Evolutionary conservation across 1,284 basidiomycete genomes (phyloP).

Genomic region (Entoloma clypeatum): DNA sequence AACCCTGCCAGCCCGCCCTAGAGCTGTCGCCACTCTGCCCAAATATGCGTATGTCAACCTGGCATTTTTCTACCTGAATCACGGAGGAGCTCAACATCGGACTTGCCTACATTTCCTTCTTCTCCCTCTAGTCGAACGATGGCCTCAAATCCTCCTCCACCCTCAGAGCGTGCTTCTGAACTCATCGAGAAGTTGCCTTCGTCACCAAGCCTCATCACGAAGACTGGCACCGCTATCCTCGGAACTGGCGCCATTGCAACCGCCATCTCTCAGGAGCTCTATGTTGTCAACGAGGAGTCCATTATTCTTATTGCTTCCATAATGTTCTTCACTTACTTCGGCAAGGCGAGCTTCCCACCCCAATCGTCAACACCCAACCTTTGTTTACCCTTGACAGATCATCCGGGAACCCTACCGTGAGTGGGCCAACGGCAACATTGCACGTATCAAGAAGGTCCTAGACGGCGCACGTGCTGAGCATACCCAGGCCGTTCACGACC

Average conservation of each 20-base stretch:
- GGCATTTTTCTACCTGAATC: slow-evolving; percentile 5
- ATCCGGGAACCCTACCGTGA: slow-evolving; percentile 85
- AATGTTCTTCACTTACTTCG: slow-evolving; percentile 86
- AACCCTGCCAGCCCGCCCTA: slow-evolving; percentile 46
- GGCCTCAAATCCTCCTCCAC: slow-evolving; percentile 64
- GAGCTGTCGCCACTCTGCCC: slow-evolving; percentile 49
- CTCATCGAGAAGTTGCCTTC: slow-evolving; percentile 93
- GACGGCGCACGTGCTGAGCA: slow-evolving; percentile 85
- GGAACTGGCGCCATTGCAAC: slow-evolving; percentile 89
- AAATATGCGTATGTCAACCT: slow-evolving; percentile 34
- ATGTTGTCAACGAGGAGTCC: slow-evolving; percentile 96
- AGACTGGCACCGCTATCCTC: slow-evolving; percentile 89
- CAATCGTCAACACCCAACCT: slow-evolving; percentile 1
- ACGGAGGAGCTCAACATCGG: slow-evolving; percentile 3
- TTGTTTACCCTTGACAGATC: slow-evolving; percentile 34
- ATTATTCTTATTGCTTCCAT: slow-evolving; percentile 81
- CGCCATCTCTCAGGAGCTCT: slow-evolving; percentile 96
- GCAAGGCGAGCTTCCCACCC: slow-evolving; percentile 52
- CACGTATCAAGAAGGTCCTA: slow-evolving; percentile 81
- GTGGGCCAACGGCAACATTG: slow-evolving; percentile 89
- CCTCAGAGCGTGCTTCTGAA: slow-evolving; percentile 86
- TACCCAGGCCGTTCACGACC: slow-evolving; percentile 90
- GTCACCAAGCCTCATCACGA: slow-evolving; percentile 85
- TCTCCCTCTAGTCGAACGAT: slow-evolving; percentile 53
- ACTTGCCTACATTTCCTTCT: slow-evolving; percentile 3